phyloP scores from a whole-genome alignment of 2,329 filamentous ascomycete species.

The Hortaea werneckii region DNA sequence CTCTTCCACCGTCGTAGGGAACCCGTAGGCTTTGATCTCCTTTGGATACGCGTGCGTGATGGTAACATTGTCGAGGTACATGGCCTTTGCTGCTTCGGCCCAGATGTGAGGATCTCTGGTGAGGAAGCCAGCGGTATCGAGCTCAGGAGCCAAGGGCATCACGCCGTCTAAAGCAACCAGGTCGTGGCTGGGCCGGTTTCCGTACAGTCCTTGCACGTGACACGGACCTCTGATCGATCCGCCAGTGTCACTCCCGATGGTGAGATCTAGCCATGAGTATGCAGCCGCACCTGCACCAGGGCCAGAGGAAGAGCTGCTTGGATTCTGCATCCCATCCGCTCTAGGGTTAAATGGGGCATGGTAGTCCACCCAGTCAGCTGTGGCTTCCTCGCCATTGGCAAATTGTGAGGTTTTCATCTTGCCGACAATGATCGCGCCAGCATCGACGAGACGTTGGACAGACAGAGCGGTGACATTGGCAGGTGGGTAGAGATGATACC shows the following conservation, averaged over 20 bases:
- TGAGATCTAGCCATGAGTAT: slow-evolving; percentile 42
- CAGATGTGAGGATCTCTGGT: slow-evolving; percentile 36
- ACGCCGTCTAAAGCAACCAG: slow-evolving; percentile 38
- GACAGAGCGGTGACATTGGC: slow-evolving; percentile 39
- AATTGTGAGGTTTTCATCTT: slow-evolving; percentile 39
- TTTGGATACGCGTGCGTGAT: slow-evolving; percentile 32
- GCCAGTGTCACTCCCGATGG: slow-evolving; percentile 41
- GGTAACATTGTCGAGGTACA: slow-evolving; percentile 37
- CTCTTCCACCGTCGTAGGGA: slow-evolving; percentile 29
- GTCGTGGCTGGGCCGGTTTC: slow-evolving; percentile 40
- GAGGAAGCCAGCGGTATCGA: slow-evolving; percentile 40
- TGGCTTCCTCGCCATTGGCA: slow-evolving; percentile 37
- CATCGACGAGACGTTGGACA: slow-evolving; percentile 47
- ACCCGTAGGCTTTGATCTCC: slow-evolving; percentile 33
- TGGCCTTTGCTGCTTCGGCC: slow-evolving; percentile 33
- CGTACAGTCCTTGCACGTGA: slow-evolving; percentile 40
- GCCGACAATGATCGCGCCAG: slow-evolving; percentile 44
- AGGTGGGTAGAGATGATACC: slow-evolving; percentile 41
- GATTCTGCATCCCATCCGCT: slow-evolving; percentile 31
- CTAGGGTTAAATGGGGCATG: slow-evolving; percentile 34
- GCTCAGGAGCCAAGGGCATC: slow-evolving; percentile 38
- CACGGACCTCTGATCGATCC: slow-evolving; percentile 41
- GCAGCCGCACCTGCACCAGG: slow-evolving; percentile 35
- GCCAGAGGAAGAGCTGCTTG: slow-evolving; percentile 39
- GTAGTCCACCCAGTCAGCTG: slow-evolving; percentile 42